phyloP scores from a whole-genome alignment of 2,329 filamentous ascomycete species.

The Fonsecaea multimorphosa region DNA sequence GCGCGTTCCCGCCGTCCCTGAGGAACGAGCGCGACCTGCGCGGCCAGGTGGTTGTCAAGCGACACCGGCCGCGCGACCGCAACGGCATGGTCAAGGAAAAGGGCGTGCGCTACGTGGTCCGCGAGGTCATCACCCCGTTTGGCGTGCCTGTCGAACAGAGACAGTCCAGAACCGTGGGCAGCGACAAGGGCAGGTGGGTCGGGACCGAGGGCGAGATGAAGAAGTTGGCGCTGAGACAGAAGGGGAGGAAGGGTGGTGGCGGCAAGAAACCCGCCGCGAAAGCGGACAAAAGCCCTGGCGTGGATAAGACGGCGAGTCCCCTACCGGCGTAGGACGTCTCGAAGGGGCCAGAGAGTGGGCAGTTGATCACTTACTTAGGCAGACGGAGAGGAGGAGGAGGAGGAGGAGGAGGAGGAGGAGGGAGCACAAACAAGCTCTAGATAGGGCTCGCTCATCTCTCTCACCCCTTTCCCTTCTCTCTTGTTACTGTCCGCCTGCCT shows the following conservation, averaged over 20 bases:
- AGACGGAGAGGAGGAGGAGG: no score
- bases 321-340: no score
- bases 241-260: slow-evolving; percentile 14
- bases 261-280: not conserved
- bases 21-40: slow-evolving; percentile 19
- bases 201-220: slow-evolving; percentile 28
- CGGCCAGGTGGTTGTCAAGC: slow-evolving; percentile 21
- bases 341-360: no score
- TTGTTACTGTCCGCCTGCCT: no score
- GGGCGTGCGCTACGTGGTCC: slow-evolving; percentile 31
- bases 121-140: slow-evolving; percentile 37
- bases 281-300: not conserved
- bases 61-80: slow-evolving; percentile 12
- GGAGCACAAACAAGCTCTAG: no score
- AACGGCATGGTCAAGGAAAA: slow-evolving; percentile 11
- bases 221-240: slow-evolving; percentile 21
- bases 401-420: no score
- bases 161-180: slow-evolving; percentile 14
- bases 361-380: no score
- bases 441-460: no score
- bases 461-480: no score
- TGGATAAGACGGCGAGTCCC: no score
- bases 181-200: slow-evolving; percentile 22
- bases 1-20: slow-evolving; percentile 28
- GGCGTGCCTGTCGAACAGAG: slow-evolving; percentile 32